Conservation (phyloP, 1,284 basidiomycete genomes). For the Ustilago hordei region DNA sequence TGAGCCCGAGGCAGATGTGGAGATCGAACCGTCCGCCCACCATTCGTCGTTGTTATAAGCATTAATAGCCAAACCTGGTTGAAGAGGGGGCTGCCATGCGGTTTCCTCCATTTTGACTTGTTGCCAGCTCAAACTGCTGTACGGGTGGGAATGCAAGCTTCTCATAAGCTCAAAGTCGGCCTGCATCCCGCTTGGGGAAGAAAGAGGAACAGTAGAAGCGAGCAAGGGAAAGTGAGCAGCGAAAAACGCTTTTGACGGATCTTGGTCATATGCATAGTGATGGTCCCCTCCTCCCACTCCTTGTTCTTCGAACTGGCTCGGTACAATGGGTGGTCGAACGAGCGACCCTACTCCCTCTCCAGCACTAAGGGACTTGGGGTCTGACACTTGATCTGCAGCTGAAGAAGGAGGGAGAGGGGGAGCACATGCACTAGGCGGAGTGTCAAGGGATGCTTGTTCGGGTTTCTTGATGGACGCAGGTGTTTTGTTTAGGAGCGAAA, state of each 20-base stretch:
- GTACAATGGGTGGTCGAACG: not conserved
- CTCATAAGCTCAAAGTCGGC: not conserved
- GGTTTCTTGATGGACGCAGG: not conserved
- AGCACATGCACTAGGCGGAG: not conserved
- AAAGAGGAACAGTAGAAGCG: not conserved
- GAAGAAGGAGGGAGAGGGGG: not conserved
- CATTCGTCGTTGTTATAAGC: not conserved
- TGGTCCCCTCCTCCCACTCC: not conserved
- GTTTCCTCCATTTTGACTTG: not conserved
- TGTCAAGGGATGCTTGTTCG: not conserved
- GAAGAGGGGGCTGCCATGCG: not conserved
- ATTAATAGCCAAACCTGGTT: not conserved
- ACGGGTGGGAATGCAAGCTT: no score
- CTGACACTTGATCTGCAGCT: not conserved
- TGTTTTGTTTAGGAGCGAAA: conserved; percentile 9
- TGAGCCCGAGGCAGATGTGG: not conserved
- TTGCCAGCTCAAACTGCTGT: no score
- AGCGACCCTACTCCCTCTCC: not conserved
- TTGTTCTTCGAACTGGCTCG: not conserved
- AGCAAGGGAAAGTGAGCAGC: not conserved
- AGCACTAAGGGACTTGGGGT: not conserved
- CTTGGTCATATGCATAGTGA: not conserved
- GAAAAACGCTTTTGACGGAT: not conserved
- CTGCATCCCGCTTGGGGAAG: not conserved
- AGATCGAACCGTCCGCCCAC: not conserved